Evolutionary conservation across 768 basidiomycete species (phyloP).

Genomic region (Tricholoma sp.): DNA sequence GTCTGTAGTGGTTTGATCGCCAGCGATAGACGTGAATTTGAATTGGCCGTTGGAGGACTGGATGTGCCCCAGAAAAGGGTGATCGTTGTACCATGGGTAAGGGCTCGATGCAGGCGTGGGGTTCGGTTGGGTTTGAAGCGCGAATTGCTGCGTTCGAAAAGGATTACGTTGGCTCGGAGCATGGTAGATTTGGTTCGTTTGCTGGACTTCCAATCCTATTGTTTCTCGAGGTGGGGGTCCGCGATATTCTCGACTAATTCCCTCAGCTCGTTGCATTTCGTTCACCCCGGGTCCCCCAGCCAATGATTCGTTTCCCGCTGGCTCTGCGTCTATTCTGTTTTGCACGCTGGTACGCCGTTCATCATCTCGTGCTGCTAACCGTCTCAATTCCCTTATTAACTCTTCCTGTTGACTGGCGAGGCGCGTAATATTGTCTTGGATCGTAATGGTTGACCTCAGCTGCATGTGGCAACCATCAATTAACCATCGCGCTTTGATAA

Average conservation of each 20-base stretch:
- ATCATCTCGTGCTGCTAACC: neutral
- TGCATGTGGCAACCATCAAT: neutral
- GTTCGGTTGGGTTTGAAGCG: too few species aligned
- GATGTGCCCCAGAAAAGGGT: neutral
- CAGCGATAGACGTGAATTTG: neutral
- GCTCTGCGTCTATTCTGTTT: too few species aligned
- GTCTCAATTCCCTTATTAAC: neutral
- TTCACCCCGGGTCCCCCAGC: too few species aligned
- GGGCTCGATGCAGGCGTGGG: neutral
- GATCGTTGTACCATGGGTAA: neutral
- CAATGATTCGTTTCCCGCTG: too few species aligned
- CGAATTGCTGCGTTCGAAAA: neutral
- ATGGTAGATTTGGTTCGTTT: too few species aligned
- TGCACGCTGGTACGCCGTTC: neutral
- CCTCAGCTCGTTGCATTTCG: too few species aligned
- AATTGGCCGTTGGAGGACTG: neutral
- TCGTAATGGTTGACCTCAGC: neutral
- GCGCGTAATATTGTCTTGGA: neutral
- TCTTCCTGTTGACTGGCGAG: neutral
- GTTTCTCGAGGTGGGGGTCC: too few species aligned
- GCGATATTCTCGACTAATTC: too few species aligned
- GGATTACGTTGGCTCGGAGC: too few species aligned
- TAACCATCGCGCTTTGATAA: neutral
- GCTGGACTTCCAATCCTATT: too few species aligned
- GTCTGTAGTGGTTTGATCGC: neutral